Conservation (phyloP, 2,329 filamentous ascomycete genomes). For the Sclerotinia borealis region DNA sequence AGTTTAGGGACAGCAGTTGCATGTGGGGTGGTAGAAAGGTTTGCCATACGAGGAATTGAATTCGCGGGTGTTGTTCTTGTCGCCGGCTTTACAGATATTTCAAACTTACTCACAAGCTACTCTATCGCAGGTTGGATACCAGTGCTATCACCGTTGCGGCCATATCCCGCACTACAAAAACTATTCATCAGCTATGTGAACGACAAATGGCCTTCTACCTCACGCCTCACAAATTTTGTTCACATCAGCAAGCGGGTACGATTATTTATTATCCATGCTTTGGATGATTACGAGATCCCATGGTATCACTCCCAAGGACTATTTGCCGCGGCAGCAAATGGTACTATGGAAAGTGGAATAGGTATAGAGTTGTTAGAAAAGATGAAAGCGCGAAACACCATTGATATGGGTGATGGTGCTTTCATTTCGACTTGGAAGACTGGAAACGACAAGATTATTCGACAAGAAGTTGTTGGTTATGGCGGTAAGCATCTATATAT, state of each 20-base stretch:
- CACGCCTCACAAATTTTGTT: constrained; percentile 55
- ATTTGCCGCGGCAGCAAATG: constrained; percentile 54
- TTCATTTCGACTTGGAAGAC: constrained; percentile 32
- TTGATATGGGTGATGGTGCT: constrained; percentile 31
- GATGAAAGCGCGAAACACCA: constrained; percentile 29
- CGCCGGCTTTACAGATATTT: constrained; percentile 70
- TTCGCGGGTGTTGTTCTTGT: constrained; percentile 79
- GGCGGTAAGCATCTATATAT: constrained; percentile 26
- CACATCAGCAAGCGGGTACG: constrained; percentile 49
- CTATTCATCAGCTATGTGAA: constrained; percentile 58
- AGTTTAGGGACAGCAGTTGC: constrained; percentile 84
- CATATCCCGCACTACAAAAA: constrained; percentile 57
- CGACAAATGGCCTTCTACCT: constrained; percentile 75
- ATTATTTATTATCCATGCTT: constrained; percentile 71
- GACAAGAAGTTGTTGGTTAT: constrained; percentile 30
- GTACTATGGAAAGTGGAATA: constrained; percentile 37
- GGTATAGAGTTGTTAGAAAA: constrained; percentile 22
- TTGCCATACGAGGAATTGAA: constrained; percentile 51
- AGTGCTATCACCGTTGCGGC: constrained; percentile 66
- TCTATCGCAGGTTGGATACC: constrained; percentile 73
- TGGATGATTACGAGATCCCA: constrained; percentile 76
- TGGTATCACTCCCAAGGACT: constrained; percentile 62
- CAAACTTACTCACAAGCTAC: constrained; percentile 67
- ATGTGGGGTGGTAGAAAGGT: constrained; percentile 66
- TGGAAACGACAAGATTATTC: constrained; percentile 29